These are phyloP conservation scores for Aspergillus persii DNA, from an alignment of 2,329 filamentous ascomycete species.

Conservation along the genomic window DNA sequence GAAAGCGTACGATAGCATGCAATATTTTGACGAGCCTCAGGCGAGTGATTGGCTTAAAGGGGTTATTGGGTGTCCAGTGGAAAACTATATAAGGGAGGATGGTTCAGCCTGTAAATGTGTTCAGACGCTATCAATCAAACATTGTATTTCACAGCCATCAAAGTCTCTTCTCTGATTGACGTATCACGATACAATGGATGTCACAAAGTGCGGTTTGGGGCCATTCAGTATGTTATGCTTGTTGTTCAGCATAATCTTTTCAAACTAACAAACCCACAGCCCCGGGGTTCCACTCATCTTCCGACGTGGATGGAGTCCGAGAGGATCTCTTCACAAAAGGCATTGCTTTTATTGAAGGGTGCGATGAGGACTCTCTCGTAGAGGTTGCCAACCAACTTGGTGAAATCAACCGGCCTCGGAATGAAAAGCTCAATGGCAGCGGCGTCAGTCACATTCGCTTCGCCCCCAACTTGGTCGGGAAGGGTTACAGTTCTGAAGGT, in stretches of 20 bases:
- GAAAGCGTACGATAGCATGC: neutral
- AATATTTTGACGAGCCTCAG: too few species aligned
- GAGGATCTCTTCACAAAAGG: slow-evolving; percentile 7
- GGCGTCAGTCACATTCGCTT: slow-evolving; percentile 14
- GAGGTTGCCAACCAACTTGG: slow-evolving; percentile 8
- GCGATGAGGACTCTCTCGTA: slow-evolving; percentile 4
- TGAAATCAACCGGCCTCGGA: slow-evolving; percentile 8
- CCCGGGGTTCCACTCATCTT: slow-evolving; percentile 6
- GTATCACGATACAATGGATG: neutral
- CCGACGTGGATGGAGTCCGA: slow-evolving; percentile 3
- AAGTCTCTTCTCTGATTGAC: neutral
- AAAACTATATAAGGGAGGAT: too few species aligned
- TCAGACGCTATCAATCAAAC: neutral
- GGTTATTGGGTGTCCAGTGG: too few species aligned
- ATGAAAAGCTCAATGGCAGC: slow-evolving; percentile 8
- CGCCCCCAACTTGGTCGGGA: slow-evolving; percentile 5
- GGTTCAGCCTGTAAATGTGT: neutral
- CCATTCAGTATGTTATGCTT: neutral
- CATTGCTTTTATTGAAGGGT: slow-evolving; percentile 11
- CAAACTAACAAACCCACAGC: neutral
- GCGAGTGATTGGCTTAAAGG: too few species aligned
- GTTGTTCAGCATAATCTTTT: neutral
- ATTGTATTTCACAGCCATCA: too few species aligned
- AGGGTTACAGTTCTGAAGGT: neutral
- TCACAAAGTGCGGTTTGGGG: neutral